Evolutionary conservation across 2,329 filamentous ascomycete genomes (phyloP).

Genomic region (Penicillium sp.): DNA sequence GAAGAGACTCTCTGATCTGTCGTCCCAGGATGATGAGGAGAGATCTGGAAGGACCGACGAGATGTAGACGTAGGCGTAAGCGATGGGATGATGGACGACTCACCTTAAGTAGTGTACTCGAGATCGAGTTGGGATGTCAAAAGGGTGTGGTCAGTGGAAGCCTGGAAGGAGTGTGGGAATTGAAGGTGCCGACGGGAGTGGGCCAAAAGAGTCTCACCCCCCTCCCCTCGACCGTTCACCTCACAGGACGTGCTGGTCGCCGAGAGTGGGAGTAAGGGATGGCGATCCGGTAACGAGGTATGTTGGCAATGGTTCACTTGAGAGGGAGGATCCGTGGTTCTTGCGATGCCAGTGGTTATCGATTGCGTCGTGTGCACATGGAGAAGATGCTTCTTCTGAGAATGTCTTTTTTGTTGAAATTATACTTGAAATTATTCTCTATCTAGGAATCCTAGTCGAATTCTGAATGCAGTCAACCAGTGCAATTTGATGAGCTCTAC

Average conservation of each 20-base stretch:
- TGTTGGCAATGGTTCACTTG: constrained; percentile 1
- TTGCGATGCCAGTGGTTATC: constrained; percentile 4
- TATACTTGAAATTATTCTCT: too few relatives aligned
- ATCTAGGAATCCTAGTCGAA: too few relatives aligned
- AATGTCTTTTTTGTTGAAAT: background rate
- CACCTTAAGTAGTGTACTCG: background rate
- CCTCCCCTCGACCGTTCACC: background rate
- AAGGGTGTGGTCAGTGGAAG: background rate
- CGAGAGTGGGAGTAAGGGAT: constrained; percentile 6
- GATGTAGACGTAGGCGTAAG: too few relatives aligned
- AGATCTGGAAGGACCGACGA: too few relatives aligned
- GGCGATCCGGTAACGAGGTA: constrained; percentile 6
- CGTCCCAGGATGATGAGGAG: background rate
- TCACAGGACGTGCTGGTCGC: too few relatives aligned
- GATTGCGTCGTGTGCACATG: constrained; percentile 1
- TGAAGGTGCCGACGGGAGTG: constrained; percentile 12
- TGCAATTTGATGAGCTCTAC: too few relatives aligned
- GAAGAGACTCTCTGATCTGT: background rate
- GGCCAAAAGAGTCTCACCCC: constrained; percentile 8
- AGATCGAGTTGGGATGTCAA: background rate
- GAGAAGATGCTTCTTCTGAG: background rate
- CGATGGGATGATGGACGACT: too few relatives aligned
- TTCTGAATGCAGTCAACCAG: too few relatives aligned
- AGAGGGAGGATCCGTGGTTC: constrained; percentile 11
- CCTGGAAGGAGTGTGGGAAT: constrained; percentile 8